Evolutionary conservation across 805 yeast species (phyloP).

Genomic region (Saccharomycopsis sp.): DNA sequence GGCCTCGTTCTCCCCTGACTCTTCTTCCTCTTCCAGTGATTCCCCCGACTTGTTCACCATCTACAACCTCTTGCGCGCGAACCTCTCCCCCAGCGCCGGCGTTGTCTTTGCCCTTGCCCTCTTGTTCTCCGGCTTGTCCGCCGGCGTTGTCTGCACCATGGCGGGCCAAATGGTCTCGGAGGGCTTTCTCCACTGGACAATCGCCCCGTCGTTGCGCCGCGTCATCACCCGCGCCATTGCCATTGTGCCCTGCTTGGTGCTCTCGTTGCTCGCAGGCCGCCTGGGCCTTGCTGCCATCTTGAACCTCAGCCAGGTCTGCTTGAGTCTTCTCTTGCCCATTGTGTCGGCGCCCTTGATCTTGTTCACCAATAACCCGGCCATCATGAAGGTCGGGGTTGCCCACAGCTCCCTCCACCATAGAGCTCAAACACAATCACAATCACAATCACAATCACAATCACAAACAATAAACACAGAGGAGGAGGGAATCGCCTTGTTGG

Average conservation of each 20-base stretch:
- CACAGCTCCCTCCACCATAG: too few species aligned
- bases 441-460: too few species aligned
- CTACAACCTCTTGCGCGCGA: constrained; percentile 57
- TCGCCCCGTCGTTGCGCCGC: constrained; percentile 76
- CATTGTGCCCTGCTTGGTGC: constrained; percentile 72
- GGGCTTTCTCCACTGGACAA: constrained; percentile 74
- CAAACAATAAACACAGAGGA: too few species aligned
- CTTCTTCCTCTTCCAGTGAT: too few species aligned
- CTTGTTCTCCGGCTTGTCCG: constrained; percentile 87
- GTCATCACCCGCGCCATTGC: constrained; percentile 77
- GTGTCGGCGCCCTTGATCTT: constrained; percentile 83
- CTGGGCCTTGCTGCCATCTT: constrained; percentile 69
- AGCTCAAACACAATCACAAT: too few species aligned
- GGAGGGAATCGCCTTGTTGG: background rate
- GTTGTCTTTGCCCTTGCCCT: constrained; percentile 81
- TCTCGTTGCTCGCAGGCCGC: constrained; percentile 65
- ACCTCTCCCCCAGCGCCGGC: constrained; percentile 81
- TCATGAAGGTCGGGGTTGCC: constrained; percentile 43
- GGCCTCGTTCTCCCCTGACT: constrained; percentile 65
- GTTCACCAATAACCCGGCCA: constrained; percentile 61
- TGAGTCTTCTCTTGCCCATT: constrained; percentile 72
- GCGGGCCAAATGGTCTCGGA: constrained; percentile 93
- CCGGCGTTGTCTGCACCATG: constrained; percentile 88
- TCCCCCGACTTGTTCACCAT: constrained; percentile 60
- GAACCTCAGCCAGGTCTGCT: constrained; percentile 75